A percentile compares a stretch with the other conserved stretches of the same genome.
Evolutionary conservation across 163 green algal genomes (phyloP).

Genomic region (Chloromonas sp.): DNA sequence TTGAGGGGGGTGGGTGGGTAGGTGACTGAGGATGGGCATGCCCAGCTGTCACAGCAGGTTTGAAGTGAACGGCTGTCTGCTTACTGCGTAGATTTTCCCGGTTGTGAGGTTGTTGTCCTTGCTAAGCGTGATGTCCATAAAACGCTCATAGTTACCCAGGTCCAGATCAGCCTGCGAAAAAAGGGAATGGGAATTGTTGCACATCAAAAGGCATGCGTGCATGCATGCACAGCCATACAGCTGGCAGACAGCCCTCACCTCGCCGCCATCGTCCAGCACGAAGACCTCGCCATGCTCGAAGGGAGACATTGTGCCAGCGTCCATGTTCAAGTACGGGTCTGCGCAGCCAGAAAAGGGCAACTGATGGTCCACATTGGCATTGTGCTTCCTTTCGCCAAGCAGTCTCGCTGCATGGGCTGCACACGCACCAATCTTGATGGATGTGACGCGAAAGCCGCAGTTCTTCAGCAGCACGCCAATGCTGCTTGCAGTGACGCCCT

Average conservation of each 20-base stretch:
- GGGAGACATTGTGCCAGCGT: slow-evolving; percentile 98
- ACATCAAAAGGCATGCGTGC: too few species aligned
- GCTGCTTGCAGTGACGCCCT: slow-evolving; percentile 92
- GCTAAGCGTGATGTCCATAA: slow-evolving; percentile 92
- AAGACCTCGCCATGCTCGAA: slow-evolving; percentile 99
- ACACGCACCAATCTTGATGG: slow-evolving; percentile 92
- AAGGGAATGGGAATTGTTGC: too few species aligned
- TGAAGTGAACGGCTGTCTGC: not conserved
- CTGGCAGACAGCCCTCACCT: not conserved
- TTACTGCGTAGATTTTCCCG: slow-evolving; percentile 93
- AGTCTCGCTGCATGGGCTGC: too few species aligned
- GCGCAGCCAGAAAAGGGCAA: slow-evolving; percentile 1
- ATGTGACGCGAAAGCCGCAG: slow-evolving; percentile 89
- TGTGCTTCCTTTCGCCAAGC: too few species aligned
- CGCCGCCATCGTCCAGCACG: slow-evolving; percentile 95
- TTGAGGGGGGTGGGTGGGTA: not conserved
- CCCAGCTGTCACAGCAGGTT: not conserved
- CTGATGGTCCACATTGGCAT: too few species aligned
- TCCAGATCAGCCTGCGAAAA: slow-evolving; percentile 87
- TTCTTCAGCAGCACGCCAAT: slow-evolving; percentile 95
- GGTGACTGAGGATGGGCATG: not conserved
- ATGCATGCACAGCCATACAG: too few species aligned
- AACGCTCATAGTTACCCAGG: slow-evolving; percentile 99
- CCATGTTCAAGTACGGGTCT: slow-evolving; percentile 99
- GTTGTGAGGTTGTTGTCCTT: slow-evolving; percentile 99